These are phyloP conservation scores for Didymella exigua DNA, from an alignment of 2,329 filamentous ascomycete genomes.

Conservation along the genomic window DNA sequence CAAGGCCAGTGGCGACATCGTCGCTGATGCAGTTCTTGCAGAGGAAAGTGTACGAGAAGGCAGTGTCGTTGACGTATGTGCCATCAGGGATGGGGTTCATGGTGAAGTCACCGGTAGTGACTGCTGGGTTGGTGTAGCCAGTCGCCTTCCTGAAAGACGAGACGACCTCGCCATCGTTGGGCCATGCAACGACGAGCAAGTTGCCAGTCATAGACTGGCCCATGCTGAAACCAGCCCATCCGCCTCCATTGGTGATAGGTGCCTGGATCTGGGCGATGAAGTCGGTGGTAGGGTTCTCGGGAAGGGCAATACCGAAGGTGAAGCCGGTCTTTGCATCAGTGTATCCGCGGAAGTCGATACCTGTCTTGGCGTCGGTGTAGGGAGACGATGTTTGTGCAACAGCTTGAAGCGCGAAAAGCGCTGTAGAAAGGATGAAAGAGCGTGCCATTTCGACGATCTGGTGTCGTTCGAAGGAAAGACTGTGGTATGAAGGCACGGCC, in stretches of 20 bases:
- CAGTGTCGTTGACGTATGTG: constrained; percentile 60
- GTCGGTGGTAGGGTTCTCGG: constrained; percentile 56
- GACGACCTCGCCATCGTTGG: constrained; percentile 55
- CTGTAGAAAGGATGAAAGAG: constrained; percentile 35
- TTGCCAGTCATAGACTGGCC: constrained; percentile 56
- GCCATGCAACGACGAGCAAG: constrained; percentile 61
- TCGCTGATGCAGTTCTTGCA: constrained; percentile 50
- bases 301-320: constrained; percentile 59
- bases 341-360: constrained; percentile 42
- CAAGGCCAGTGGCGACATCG: constrained; percentile 24
- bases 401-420: constrained; percentile 33
- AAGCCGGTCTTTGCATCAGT: constrained; percentile 48
- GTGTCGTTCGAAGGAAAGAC: constrained; percentile 17
- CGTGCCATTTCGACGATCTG: constrained; percentile 31
- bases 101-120: constrained; percentile 51
- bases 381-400: constrained; percentile 33
- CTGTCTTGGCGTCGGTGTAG: constrained; percentile 41
- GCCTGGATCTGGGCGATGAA: constrained; percentile 60
- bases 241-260: constrained; percentile 52
- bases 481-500: constrained; percentile 33
- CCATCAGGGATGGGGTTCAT: constrained; percentile 57
- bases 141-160: constrained; percentile 54
- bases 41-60: constrained; percentile 62
- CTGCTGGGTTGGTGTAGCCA: constrained; percentile 57
- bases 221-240: constrained; percentile 60